Conservation (phyloP, 495 filamentous ascomycete genomes). For the Pseudoneurospora amorphoporcata region DNA sequence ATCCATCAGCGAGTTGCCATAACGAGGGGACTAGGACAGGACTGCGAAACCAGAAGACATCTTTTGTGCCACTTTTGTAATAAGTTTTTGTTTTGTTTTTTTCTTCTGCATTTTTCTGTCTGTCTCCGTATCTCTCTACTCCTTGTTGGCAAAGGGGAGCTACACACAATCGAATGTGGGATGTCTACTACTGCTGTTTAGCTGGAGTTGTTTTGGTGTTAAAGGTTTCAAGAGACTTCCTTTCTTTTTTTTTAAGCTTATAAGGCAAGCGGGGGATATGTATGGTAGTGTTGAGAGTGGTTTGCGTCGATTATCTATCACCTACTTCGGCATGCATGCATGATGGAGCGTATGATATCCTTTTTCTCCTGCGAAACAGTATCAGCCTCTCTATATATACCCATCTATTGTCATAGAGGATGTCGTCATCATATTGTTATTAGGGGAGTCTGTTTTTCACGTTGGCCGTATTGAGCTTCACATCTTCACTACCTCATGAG, state of each 20-base stretch:
- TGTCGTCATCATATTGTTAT: neutral
- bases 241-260: neutral
- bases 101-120: neutral
- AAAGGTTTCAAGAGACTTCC: neutral
- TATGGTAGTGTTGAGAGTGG: neutral
- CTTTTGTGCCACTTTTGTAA: neutral
- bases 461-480: neutral
- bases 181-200: neutral
- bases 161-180: neutral
- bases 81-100: neutral
- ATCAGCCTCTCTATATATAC: neutral
- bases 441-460: neutral
- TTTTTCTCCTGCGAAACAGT: neutral
- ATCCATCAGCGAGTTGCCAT: neutral
- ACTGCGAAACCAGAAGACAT: neutral
- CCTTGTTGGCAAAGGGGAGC: neutral
- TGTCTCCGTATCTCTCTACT: neutral
- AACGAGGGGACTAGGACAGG: neutral
- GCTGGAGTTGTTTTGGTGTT: neutral
- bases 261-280: neutral
- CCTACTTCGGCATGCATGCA: neutral
- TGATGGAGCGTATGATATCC: neutral
- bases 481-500: neutral
- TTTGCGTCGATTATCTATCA: neutral
- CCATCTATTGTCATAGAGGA: neutral